Conservation (phyloP, 352 stramenopile species). For the Halophytophthora polymorphica region DNA sequence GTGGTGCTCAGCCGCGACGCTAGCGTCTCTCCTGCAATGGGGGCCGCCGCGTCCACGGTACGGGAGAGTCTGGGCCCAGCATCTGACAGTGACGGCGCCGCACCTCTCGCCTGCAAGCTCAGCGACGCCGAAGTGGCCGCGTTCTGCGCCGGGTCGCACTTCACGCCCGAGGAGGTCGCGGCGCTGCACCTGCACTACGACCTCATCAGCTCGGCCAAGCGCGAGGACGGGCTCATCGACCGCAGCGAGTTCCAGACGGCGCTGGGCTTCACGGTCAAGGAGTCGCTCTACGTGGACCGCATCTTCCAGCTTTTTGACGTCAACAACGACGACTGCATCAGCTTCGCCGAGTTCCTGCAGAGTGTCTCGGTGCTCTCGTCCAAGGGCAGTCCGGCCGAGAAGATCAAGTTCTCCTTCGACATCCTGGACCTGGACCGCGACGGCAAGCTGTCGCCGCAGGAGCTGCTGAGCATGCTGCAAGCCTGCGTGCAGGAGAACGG, state of each 20-base stretch:
- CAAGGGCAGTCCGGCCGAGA: conserved; percentile 62
- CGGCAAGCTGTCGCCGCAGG: conserved; percentile 64
- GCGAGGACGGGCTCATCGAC: conserved; percentile 73
- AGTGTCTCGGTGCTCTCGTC: conserved; percentile 71
- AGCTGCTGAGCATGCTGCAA: conserved; percentile 70
- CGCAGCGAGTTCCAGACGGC: conserved; percentile 77
- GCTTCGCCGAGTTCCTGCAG: conserved; percentile 76
- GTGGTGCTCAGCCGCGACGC: not conserved
- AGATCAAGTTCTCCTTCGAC: conserved; percentile 77
- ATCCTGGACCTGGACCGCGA: conserved; percentile 74
- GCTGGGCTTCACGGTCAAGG: conserved; percentile 72
- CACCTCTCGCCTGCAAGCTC: conserved; percentile 51
- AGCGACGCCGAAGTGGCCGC: conserved; percentile 41
- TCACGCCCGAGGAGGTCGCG: conserved; percentile 56
- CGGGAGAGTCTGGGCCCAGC: conserved; percentile 35
- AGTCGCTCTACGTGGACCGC: conserved; percentile 80
- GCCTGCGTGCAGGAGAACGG: conserved; percentile 71
- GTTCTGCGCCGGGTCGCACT: conserved; percentile 45
- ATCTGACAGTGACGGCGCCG: not conserved
- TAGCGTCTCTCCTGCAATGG: conserved; percentile 26
- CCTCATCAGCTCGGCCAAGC: conserved; percentile 57
- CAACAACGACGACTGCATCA: conserved; percentile 79
- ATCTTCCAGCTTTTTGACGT: conserved; percentile 80
- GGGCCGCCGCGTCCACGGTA: conserved; percentile 57
- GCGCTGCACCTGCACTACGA: conserved; percentile 64